Conservation (phyloP, 2,329 filamentous ascomycete species). For the Nigrospora osmanthi region DNA sequence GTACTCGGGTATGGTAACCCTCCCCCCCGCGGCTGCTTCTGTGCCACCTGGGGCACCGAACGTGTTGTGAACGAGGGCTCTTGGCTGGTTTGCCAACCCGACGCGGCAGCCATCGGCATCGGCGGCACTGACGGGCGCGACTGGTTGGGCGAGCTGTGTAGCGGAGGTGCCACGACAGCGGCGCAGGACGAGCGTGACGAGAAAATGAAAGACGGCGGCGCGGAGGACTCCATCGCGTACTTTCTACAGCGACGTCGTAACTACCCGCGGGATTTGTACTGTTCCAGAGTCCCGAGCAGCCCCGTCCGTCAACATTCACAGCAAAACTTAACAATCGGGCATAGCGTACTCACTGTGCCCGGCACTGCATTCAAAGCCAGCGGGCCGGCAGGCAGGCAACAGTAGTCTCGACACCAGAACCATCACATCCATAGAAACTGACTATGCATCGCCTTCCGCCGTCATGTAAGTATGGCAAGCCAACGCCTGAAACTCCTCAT, state of each 20-base stretch:
- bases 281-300: neutral
- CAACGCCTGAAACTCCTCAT: slow-evolving; percentile 2
- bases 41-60: neutral
- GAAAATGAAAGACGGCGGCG: neutral
- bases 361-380: neutral
- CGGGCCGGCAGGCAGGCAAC: neutral
- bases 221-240: slow-evolving; percentile 1
- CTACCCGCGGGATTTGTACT: neutral
- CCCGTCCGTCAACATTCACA: neutral
- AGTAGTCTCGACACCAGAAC: no score
- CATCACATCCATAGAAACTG: no score
- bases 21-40: neutral
- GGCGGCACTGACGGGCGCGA: slow-evolving; percentile 1
- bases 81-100: neutral
- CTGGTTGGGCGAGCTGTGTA: slow-evolving; percentile 3
- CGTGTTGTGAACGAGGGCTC: no score
- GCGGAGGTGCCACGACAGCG: neutral
- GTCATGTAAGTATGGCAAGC: neutral
- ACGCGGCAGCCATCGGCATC: neutral
- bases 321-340: neutral
- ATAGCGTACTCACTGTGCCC: neutral
- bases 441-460: neutral
- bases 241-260: neutral
- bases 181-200: neutral
- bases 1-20: neutral